Conservation (phyloP, 305 asterid species). For the Rubia peregrina region DNA sequence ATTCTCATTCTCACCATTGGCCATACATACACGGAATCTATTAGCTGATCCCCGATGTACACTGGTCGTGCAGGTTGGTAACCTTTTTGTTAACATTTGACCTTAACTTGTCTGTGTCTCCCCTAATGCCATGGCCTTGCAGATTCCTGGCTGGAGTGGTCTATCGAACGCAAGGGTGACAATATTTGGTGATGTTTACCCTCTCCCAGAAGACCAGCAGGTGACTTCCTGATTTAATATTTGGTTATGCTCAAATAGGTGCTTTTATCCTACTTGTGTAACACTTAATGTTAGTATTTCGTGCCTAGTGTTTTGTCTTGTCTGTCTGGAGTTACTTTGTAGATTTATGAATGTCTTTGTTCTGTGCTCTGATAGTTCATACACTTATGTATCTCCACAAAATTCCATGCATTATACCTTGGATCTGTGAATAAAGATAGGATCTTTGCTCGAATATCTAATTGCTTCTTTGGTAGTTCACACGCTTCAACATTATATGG, state of each 20-base stretch:
- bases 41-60: constrained; percentile 90
- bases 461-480: background rate
- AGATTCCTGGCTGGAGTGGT: constrained; percentile 99
- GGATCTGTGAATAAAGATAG: background rate
- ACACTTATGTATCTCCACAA: background rate
- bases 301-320: background rate
- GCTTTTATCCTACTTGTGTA: background rate
- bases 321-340: background rate
- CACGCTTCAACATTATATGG: background rate
- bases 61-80: constrained; percentile 79
- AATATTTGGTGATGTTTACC: constrained; percentile 85
- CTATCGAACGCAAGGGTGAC: constrained; percentile 97
- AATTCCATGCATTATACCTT: background rate
- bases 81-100: constrained; percentile 13
- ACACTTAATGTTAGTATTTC: background rate
- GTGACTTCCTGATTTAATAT: constrained; percentile 30
- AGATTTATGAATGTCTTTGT: background rate
- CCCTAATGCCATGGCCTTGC: constrained; percentile 20
- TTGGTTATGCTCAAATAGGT: background rate
- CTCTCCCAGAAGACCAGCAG: constrained; percentile 90
- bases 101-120: constrained; percentile 14
- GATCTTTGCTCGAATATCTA: background rate
- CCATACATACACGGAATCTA: constrained; percentile 97
- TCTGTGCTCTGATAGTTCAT: background rate
- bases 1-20: constrained; percentile 89